Base-by-base conservation (phyloP, 192 early-diverging fungal species). In the Coemansia sp. region DNA sequence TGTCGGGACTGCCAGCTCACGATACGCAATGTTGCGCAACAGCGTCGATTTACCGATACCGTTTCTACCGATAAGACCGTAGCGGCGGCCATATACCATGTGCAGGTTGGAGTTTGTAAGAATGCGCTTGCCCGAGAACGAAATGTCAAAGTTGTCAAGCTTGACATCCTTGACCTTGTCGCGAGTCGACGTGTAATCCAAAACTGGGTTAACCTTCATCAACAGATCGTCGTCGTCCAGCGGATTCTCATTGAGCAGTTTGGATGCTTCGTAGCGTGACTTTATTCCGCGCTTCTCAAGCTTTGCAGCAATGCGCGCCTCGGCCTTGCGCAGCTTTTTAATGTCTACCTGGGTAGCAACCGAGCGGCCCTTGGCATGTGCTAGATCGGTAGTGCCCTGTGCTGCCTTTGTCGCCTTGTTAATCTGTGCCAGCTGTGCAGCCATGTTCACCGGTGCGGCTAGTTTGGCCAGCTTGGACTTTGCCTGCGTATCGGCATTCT, bases 81-180 rank as follows among this genome's bases (percentile, higher is more conserved):
- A 98, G 50, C 97, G 82, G 54, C 95, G 88, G 23, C 95, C 95
- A 84, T 88, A 92, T 22, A 87, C 85, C 69, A 99, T 72, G 19
- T 86, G 89, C 18, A 99, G 67, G 62, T 80, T 89, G 58, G 95
- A 86, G 66, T 93, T 90, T 24, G 88, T 92, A 16, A 99, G 82
- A 71, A 99, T 99, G 70, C 90, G 90, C 78, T 93, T 92, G 19
- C 95, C 94, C 41, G 93, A 93, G 81, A 89, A 92, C 38, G 90
- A 92, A 50, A 98, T 96, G 73, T 99, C 97, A 83, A 99, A 98
- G 81, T 93, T 91, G 59, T 96, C 94, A 60, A 96, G 65, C 79
- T 94, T 95, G 78, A 99, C 88, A 65, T 99, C 97, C 85, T 99
- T 99, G 68, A 89, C 85, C 76, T 89, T 88, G 62, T 87, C 87